phyloP scores from a whole-genome alignment of 1,284 basidiomycete species.

The Athelia psychrophila region DNA sequence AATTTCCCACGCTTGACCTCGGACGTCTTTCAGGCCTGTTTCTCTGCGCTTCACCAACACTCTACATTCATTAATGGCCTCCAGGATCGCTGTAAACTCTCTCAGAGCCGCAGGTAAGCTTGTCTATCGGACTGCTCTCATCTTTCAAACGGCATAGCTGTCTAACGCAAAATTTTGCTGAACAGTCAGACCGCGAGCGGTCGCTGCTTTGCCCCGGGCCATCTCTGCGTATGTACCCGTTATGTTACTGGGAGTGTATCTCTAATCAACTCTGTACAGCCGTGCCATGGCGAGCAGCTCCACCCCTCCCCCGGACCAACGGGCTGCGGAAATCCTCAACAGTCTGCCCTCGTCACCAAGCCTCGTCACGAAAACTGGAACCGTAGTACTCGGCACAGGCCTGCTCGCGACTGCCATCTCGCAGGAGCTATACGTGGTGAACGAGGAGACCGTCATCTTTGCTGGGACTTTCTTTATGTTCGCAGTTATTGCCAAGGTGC shows the following conservation, averaged over 20 bases:
- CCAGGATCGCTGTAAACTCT: conserved; percentile 66
- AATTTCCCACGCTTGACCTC: conserved; percentile 34
- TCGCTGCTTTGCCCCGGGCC: conserved; percentile 49
- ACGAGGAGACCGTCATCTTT: conserved; percentile 89
- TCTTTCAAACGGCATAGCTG: neutral
- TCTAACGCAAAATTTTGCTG: conserved; percentile 4
- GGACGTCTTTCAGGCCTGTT: conserved; percentile 11
- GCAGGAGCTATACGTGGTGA: conserved; percentile 96
- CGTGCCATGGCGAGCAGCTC: conserved; percentile 64
- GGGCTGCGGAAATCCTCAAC: conserved; percentile 90
- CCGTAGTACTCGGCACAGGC: conserved; percentile 89
- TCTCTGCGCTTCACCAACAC: conserved; percentile 1
- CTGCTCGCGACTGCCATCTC: conserved; percentile 92
- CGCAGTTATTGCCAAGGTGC: conserved; percentile 79
- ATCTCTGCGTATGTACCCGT: conserved; percentile 51
- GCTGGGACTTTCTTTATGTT: conserved; percentile 88
- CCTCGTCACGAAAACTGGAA: conserved; percentile 93
- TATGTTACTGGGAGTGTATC: conserved; percentile 6
- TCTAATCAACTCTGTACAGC: conserved; percentile 29
- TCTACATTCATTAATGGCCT: conserved; percentile 59
- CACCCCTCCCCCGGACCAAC: conserved; percentile 78
- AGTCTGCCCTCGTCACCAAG: conserved; percentile 87
- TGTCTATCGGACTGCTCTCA: too few species aligned
- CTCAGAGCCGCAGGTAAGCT: conserved; percentile 59
- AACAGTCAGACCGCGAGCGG: conserved; percentile 54